Conservation (phyloP, 140 eudicot genomes). For the Senecio squalidus region DNA sequence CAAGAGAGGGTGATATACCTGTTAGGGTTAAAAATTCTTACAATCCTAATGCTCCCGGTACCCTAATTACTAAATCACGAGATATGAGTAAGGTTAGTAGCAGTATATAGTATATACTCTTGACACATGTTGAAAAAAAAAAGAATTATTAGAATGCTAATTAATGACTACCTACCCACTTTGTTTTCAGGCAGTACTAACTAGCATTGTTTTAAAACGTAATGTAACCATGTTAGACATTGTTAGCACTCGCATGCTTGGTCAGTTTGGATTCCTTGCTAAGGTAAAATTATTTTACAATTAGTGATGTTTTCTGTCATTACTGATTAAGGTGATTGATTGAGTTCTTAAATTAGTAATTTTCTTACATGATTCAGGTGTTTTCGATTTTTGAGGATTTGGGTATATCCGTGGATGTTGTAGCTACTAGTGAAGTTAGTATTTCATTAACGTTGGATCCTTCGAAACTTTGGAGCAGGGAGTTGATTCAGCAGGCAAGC, state of each 20-base stretch:
- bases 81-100: slow-evolving; percentile 80
- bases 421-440: slow-evolving; percentile 98
- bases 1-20: slow-evolving; percentile 92
- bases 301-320: not conserved
- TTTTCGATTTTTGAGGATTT: slow-evolving; percentile 84
- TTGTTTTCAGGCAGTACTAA: slow-evolving; percentile 69
- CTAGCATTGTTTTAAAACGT: slow-evolving; percentile 96
- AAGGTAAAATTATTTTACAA: slow-evolving; percentile 41
- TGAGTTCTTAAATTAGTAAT: not conserved
- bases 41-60: slow-evolving; percentile 95
- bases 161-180: not conserved
- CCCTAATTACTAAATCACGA: slow-evolving; percentile 78
- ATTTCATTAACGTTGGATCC: slow-evolving; percentile 96
- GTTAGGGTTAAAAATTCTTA: slow-evolving; percentile 97
- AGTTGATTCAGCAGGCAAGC: slow-evolving; percentile 96
- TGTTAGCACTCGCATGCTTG: slow-evolving; percentile 99
- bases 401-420: slow-evolving; percentile 98
- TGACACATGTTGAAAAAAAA: not conserved
- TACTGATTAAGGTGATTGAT: not conserved
- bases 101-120: not conserved
- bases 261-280: slow-evolving; percentile 94
- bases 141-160: not conserved
- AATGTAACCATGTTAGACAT: slow-evolving; percentile 97
- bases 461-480: slow-evolving; percentile 98
- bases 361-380: slow-evolving; percentile 41